Evolutionary conservation across 2,329 filamentous ascomycete genomes (phyloP), one percentile per base, ranked within the genome.

Genomic region (Malbranchea zuffiana): DNA sequence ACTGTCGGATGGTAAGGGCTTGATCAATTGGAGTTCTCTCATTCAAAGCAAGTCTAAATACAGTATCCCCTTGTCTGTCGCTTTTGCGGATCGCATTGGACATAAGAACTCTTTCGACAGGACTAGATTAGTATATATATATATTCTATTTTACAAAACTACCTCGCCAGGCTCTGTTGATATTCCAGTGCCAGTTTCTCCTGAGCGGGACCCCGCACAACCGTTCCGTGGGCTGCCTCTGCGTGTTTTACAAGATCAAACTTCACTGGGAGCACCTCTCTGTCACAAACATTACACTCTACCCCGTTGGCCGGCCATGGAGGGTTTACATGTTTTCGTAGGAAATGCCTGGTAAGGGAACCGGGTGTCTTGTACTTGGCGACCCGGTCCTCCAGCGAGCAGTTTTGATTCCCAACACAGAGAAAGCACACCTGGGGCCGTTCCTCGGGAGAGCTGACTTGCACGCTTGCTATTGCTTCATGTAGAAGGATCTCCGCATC

Each of bases 181-280:
- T 36, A 26, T 43, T 43, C 38, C 17, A 34, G 16, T 33, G 33
- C 38, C 32, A 43, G 37, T 29, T 33, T 40, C 31, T 17, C 33
- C 27, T 35, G 34, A 40, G 39, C 32, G 15, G 16, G 15, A 31
- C 28, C 28, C 39, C 37, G 6, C 27, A 47, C 39, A n/a, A 48
- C 44, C 12, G 36, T 47, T 30, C 44, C 32, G 25, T 48, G 38
- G 23, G 12, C 18, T 1, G 5, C 16, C 35, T 41, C 34, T 16
- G 43, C 28, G 35, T 50, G 45, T 29, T 42, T 48, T 21, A 48
- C 23, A 40, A 50, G 44, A 23, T 44, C 40, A 41, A 25, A 37
- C 32, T 48, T 46, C 31, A 31, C 32, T 40, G 38, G 12, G 3
- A 45, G 20, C 30, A 40, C 17, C 35, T 47, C 18, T 30, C 19